Conservation (phyloP, 345 rosid species). For the Pistacia atlantica region DNA sequence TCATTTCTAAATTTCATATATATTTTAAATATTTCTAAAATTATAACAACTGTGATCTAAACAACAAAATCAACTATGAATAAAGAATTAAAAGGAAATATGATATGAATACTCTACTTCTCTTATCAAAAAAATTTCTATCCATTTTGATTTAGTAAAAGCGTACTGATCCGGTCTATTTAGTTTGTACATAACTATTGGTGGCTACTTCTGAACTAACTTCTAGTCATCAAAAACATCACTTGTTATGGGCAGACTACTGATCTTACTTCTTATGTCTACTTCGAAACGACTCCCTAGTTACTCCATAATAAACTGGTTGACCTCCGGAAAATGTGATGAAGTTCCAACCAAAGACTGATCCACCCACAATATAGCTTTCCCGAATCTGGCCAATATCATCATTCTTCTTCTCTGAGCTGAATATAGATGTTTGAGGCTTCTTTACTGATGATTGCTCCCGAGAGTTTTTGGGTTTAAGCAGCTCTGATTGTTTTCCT, state of each 20-base stretch:
- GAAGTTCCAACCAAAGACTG: slow-evolving; percentile 37
- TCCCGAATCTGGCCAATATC: slow-evolving; percentile 8
- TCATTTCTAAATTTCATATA: too few species aligned
- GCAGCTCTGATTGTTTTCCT: neutral
- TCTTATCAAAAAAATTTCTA: neutral
- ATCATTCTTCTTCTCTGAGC: neutral
- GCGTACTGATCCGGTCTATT: neutral
- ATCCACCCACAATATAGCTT: slow-evolving; percentile 33
- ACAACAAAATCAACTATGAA: neutral
- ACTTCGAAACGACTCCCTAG: slow-evolving; percentile 21
- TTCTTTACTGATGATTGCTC: slow-evolving; percentile 15
- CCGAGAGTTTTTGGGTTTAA: neutral
- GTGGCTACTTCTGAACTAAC: neutral
- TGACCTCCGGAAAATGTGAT: slow-evolving; percentile 27
- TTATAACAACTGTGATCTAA: too few species aligned
- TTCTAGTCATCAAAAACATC: neutral
- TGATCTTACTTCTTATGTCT: neutral
- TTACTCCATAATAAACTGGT: slow-evolving; percentile 29
- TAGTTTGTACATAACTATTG: neutral
- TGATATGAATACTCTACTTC: neutral
- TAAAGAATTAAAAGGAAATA: neutral
- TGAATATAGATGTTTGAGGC: neutral
- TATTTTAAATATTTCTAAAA: too few species aligned
- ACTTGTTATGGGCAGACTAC: neutral
- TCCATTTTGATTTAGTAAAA: neutral